phyloP scores from a whole-genome alignment of 2,329 filamentous ascomycete species.

The Clonostachys chloroleuca region DNA sequence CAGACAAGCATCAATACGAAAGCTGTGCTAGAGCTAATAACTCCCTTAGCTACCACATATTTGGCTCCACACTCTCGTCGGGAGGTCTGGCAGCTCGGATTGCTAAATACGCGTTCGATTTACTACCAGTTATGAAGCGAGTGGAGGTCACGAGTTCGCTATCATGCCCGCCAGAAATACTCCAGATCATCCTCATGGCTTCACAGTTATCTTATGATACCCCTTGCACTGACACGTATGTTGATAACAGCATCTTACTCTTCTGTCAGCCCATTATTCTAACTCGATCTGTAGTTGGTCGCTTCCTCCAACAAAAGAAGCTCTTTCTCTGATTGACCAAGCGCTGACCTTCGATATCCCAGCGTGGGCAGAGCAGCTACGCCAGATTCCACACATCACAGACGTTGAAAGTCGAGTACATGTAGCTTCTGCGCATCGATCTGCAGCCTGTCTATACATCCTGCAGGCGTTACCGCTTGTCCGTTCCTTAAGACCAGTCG shows the following conservation, averaged over 20 bases:
- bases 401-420: conserved; percentile 36
- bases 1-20: not conserved
- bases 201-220: conserved; percentile 36
- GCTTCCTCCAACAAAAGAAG: conserved; percentile 24
- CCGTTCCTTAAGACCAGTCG: conserved; percentile 26
- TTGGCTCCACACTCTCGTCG: conserved; percentile 29
- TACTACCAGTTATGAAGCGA: conserved; percentile 31
- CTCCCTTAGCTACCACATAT: conserved; percentile 29
- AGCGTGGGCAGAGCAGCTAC: conserved; percentile 33
- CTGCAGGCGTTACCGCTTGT: conserved; percentile 34
- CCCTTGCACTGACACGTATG: conserved; percentile 13
- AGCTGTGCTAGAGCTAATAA: conserved; percentile 4
- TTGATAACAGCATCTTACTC: no score
- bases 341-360: conserved; percentile 35
- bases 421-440: conserved; percentile 39
- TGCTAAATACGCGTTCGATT: conserved; percentile 29
- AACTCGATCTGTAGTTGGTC: conserved; percentile 7
- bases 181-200: conserved; percentile 37
- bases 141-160: conserved; percentile 36
- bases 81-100: conserved; percentile 29
- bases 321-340: conserved; percentile 31
- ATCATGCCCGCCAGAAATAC: conserved; percentile 33
- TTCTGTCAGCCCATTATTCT: no score
- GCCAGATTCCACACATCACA: conserved; percentile 22
- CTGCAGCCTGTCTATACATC: conserved; percentile 41